A percentile compares a stretch with the other conserved stretches of the same genome.
Evolutionary conservation across 306 rosid species (phyloP).

Genomic region (Rosa persica): DNA sequence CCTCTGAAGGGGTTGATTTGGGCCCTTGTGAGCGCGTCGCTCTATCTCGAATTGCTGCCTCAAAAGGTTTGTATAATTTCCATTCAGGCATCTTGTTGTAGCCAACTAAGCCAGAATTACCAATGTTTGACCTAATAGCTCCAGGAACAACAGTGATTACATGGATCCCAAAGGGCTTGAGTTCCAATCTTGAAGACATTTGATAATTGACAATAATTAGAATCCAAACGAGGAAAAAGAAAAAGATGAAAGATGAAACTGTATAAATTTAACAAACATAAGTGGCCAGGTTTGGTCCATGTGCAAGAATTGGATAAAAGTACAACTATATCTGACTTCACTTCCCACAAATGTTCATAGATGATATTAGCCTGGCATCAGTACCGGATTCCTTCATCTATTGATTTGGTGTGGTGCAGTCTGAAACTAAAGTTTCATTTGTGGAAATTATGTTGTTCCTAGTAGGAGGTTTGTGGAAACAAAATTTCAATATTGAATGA

Average conservation of each 20-base stretch:
- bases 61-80: slow-evolving; percentile 66
- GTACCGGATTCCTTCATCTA: neutral
- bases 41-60: slow-evolving; percentile 58
- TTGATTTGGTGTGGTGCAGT: neutral
- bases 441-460: neutral
- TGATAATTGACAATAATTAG: neutral
- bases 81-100: slow-evolving; percentile 72
- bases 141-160: slow-evolving; percentile 87
- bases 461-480: neutral
- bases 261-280: neutral
- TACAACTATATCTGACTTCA: neutral
- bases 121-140: slow-evolving; percentile 72
- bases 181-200: slow-evolving; percentile 53
- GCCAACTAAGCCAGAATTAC: slow-evolving; percentile 44
- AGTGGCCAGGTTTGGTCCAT: neutral
- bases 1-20: slow-evolving; percentile 67
- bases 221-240: neutral
- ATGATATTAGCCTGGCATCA: neutral
- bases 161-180: slow-evolving; percentile 71
- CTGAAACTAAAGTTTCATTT: neutral
- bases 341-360: neutral
- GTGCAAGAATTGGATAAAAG: neutral
- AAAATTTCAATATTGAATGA: neutral
- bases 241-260: neutral
- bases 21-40: slow-evolving; percentile 52